A percentile compares a stretch with the other conserved stretches of the same genome.
Evolutionary conservation across 805 yeast genomes (phyloP).

Genomic region (Wickerhamomyces subpelliculosus): DNA sequence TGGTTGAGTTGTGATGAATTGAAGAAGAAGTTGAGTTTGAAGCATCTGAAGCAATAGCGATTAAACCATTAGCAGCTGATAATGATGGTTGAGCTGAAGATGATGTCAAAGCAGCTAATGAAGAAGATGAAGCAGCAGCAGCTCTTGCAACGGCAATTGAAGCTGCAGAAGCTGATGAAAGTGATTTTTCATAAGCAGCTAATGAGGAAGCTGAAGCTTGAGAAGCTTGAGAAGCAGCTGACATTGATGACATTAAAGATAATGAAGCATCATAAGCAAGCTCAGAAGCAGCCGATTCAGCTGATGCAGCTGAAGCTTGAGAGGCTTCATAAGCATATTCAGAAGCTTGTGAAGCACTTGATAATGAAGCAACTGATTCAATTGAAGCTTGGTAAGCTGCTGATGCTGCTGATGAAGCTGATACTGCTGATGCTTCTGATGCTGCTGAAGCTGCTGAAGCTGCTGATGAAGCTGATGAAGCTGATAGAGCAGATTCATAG

Average conservation of each 20-base stretch:
- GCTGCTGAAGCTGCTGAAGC: constrained; percentile 6
- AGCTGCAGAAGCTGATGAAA: background rate
- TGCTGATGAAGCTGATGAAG: constrained; percentile 5
- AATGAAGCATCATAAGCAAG: constrained; percentile 11
- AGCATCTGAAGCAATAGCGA: constrained; percentile 30
- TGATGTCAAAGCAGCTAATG: constrained; percentile 21
- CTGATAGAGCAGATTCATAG: constrained; percentile 4
- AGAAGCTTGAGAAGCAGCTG: constrained; percentile 9
- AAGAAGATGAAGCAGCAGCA: constrained; percentile 6
- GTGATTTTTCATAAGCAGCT: constrained; percentile 11
- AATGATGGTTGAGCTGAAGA: constrained; percentile 14
- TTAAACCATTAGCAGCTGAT: constrained; percentile 24
- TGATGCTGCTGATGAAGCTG: constrained; percentile 16
- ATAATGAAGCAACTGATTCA: constrained; percentile 15
- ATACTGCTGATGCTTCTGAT: constrained; percentile 12
- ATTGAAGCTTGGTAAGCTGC: constrained; percentile 11
- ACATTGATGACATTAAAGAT: constrained; percentile 14
- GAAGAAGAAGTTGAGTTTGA: constrained; percentile 17
- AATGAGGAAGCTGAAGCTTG: constrained; percentile 17
- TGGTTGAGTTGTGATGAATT: constrained; percentile 13
- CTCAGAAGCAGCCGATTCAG: constrained; percentile 8
- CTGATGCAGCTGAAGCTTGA: constrained; percentile 8
- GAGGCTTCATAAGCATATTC: constrained; percentile 15
- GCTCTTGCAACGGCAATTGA: constrained; percentile 10
- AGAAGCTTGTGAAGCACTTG: constrained; percentile 13